These are phyloP conservation scores for Pythium rhizo-oryzae DNA, from an alignment of 352 stramenopile genomes.

Conservation along the genomic window DNA sequence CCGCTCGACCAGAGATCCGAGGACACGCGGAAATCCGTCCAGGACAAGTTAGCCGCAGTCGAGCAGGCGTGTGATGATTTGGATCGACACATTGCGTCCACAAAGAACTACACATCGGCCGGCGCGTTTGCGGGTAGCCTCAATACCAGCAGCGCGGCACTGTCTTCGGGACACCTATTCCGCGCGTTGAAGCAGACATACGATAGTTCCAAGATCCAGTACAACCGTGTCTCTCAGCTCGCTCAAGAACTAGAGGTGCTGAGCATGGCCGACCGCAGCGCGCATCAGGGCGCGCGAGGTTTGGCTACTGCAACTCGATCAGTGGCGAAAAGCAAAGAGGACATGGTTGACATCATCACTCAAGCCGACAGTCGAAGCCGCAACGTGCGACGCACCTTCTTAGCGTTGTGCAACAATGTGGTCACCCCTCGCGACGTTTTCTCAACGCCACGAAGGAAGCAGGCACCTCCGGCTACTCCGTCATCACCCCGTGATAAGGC, in stretches of 20 bases:
- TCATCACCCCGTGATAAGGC: constrained; percentile 47
- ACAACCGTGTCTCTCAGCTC: constrained; percentile 62
- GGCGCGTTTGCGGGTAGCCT: constrained; percentile 26
- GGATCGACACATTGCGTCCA: constrained; percentile 46
- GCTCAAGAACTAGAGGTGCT: constrained; percentile 57
- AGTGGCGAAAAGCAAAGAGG: constrained; percentile 38
- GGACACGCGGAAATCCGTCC: constrained; percentile 51
- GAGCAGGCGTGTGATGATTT: constrained; percentile 57
- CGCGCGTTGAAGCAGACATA: constrained; percentile 76
- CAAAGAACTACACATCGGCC: constrained; percentile 25
- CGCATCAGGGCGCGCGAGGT: constrained; percentile 13
- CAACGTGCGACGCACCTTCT: constrained; percentile 52
- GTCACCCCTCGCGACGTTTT: constrained; percentile 63
- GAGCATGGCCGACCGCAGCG: constrained; percentile 34
- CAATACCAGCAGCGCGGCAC: constrained; percentile 14
- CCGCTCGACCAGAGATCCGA: constrained; percentile 69
- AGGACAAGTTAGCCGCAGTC: constrained; percentile 51
- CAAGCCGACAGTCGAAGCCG: constrained; percentile 47
- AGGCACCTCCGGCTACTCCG: constrained; percentile 18
- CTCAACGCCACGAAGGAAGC: constrained; percentile 43
- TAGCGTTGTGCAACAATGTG: constrained; percentile 63
- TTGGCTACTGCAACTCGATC: constrained; percentile 27
- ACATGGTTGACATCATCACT: constrained; percentile 52
- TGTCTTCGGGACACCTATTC: constrained; percentile 59
- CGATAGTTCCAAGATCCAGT: constrained; percentile 75